Conservation (phyloP, 2,329 filamentous ascomycete species). For the Nannizziopsis arthrosporioides region DNA sequence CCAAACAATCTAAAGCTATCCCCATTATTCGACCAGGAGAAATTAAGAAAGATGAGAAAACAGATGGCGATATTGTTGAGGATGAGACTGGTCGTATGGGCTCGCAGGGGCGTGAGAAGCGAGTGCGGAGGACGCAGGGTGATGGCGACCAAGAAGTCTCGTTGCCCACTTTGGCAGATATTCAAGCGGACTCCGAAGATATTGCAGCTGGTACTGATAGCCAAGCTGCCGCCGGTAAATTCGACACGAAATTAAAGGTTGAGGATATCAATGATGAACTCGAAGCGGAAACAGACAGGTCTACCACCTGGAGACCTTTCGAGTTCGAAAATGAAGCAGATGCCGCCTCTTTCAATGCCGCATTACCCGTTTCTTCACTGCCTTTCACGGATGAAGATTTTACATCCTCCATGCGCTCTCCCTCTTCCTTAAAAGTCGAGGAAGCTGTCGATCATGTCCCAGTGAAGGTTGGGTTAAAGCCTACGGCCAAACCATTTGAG, state of each 20-base stretch:
- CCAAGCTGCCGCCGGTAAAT: not conserved
- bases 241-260: not conserved
- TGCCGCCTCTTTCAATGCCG: conserved; percentile 40
- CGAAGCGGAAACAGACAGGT: conserved; percentile 27
- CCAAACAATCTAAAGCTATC: conserved; percentile 70
- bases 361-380: conserved; percentile 34
- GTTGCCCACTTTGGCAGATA: conserved; percentile 46
- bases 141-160: conserved; percentile 62
- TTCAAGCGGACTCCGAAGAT: conserved; percentile 19
- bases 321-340: conserved; percentile 44
- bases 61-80: conserved; percentile 35
- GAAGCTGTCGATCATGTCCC: conserved; percentile 8
- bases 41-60: conserved; percentile 30
- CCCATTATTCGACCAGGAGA: conserved; percentile 62
- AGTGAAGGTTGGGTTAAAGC: conserved; percentile 8
- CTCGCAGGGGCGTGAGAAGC: conserved; percentile 63
- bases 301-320: conserved; percentile 47
- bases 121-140: conserved; percentile 52
- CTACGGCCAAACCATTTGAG: conserved; percentile 53
- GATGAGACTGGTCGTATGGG: conserved; percentile 50
- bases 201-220: conserved; percentile 5
- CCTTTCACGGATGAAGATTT: not conserved
- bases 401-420: not conserved
- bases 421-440: not conserved
- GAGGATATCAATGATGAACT: conserved; percentile 19